Base-by-base conservation (phyloP, 306 rosid genomes). In the Canavalia ensiformis region DNA sequence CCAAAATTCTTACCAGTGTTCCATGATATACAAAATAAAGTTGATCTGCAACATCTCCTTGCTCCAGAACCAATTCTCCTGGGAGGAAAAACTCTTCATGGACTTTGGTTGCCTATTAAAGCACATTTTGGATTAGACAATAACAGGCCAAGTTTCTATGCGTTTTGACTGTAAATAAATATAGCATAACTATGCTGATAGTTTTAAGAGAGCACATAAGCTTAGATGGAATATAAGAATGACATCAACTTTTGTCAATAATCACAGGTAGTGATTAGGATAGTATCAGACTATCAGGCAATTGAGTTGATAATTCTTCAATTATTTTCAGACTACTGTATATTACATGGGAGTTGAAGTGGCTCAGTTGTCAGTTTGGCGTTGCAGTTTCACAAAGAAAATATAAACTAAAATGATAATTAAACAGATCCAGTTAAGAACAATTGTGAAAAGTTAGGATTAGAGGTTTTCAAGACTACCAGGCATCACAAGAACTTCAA, bases 31-130 rank as follows among this genome's bases (percentile, higher is more conserved):
- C 87, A 65, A 89, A 75, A 67, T 91, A 91, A 33, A 91, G 82
- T 68, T 89, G 88, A 79, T 89, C 90, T 49, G 82, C 78, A 8
- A 88, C 79, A 73, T 81, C 78, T 66, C 90, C 96, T 69, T 85
- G 84, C 81, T 88, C 93, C 80, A 86, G 44, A 51, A 89, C 83
- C 81, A 88, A 85, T 88, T 89, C 92, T 65, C 85, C 89, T 18
- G 86, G 96, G 59, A 91, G 85, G 84, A 91, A 89, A 83, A 91
- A 86, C 84, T 91, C 93, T 71, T 89, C 93, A 2, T 83, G 85
- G 49, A 88, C 87, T 83, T 46, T 85, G 76, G 82, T 82, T 46
- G 89, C 90, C 96, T 91, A 78, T 58, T 25, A 77, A 84, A 86
- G 59, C 28, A 72, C 28, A 73, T 67, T 42, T 46, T 73, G 34